These are phyloP conservation scores for Phanerodontia chrysosporium DNA, from an alignment of 768 basidiomycete genomes.

Conservation along the genomic window DNA sequence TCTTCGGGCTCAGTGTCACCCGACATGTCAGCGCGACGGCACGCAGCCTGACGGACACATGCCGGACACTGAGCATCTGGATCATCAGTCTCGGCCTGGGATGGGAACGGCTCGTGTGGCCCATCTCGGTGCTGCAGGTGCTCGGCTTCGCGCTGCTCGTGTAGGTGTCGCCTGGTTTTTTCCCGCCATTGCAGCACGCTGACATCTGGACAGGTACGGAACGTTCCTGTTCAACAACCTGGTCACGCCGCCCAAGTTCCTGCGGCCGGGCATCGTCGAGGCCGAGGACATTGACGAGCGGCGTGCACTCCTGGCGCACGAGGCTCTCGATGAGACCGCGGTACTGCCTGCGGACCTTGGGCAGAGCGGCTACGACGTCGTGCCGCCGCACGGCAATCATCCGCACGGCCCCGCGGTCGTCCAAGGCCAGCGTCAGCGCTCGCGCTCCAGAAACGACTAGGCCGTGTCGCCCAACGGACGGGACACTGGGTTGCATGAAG, in stretches of 20 bases:
- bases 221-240: constrained; percentile 95
- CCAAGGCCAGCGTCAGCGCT: not conserved
- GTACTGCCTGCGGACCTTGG: constrained; percentile 76
- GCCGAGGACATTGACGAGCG: constrained; percentile 23
- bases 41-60: constrained; percentile 88
- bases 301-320: constrained; percentile 50
- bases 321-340: constrained; percentile 80
- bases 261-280: constrained; percentile 38
- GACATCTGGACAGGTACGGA: constrained; percentile 57
- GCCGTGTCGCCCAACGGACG: not conserved
- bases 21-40: constrained; percentile 90
- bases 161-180: constrained; percentile 46
- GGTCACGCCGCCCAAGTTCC: constrained; percentile 61
- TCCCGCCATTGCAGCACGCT: not conserved
- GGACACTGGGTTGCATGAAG: not conserved
- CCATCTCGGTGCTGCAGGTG: constrained; percentile 79
- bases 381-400: constrained; percentile 37
- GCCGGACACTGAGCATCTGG: constrained; percentile 96
- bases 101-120: constrained; percentile 85
- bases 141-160: constrained; percentile 85
- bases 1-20: constrained; percentile 88
- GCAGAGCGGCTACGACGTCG: constrained; percentile 79
- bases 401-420: not conserved
- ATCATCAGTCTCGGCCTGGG: constrained; percentile 82
- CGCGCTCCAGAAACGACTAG: not conserved